Evolutionary conservation across 2,329 filamentous ascomycete genomes (phyloP), one percentile per base, ranked within the genome.

Genomic region (Clathrospora elynae): DNA sequence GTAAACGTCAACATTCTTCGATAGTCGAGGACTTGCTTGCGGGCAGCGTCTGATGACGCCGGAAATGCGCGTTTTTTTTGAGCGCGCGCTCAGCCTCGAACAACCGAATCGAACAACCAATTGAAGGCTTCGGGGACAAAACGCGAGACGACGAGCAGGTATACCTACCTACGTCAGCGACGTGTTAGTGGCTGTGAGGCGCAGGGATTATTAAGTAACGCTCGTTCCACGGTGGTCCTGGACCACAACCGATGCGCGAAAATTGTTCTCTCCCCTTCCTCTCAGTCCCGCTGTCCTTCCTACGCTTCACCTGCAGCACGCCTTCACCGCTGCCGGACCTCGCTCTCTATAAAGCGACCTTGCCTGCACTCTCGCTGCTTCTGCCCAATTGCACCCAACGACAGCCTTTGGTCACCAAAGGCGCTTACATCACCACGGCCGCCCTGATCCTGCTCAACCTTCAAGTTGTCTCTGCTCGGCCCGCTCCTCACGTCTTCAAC

Each of bases 401-500:
- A 62, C 63, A 46, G 65, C 66, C 68, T 70, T 70, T 71, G 68
- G 62, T 70, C 67, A 55, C 53, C 71, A 74, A 75, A 74, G 72
- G 71, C 71, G 53, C 49, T 53, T 49, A 20, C 42, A 23, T 40
- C 67, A 75, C 56, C 56, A 78, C 75, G 74, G 74, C 73, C 53
- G 70, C 72, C 68, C 59, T 63, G 46, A 62, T 70, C 44, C 64
- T 64, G 40, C 66, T 72, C 59, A 67, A 71, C 62, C 67, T 72
- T 53, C 74, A 77, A 75, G 61, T 74, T 76, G 74, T 71, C 46
- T 71, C 70, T 55, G 65, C 63, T 60, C 68, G 72, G 50, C 67
- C 70, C 42, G 70, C 75, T 45, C 71, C 68, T 54, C 71, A 77
- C 72, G 74, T 75, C 42, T 67, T 73, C 72, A 78, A 78, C 73